phyloP scores from a whole-genome alignment of 148 eudicot species.

The Polygonum maritimum region DNA sequence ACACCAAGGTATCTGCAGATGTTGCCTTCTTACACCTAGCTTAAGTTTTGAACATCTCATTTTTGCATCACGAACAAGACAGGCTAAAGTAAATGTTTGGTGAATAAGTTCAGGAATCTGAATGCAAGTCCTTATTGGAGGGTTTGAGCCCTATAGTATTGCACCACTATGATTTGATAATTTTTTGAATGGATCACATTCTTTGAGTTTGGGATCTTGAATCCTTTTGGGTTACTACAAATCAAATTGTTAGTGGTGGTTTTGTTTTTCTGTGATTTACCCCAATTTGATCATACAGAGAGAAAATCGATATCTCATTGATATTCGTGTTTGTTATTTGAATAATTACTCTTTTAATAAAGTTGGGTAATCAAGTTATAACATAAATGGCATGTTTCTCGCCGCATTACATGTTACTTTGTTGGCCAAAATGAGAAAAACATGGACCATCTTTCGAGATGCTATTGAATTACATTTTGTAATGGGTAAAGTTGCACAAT shows the following conservation, averaged over 20 bases:
- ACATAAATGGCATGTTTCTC: background rate
- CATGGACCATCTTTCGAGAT: background rate
- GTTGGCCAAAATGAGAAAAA: background rate
- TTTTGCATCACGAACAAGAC: background rate
- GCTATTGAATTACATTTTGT: background rate
- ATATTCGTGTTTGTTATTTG: background rate
- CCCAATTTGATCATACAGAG: background rate
- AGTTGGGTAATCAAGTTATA: background rate
- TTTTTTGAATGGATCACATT: background rate
- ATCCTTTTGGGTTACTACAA: background rate
- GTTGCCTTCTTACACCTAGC: background rate
- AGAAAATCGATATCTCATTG: background rate
- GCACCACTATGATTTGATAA: background rate
- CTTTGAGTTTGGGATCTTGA: background rate
- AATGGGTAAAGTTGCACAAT: background rate
- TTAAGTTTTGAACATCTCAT: constrained; percentile 1
- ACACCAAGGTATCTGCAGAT: constrained; percentile 1
- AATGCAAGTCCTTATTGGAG: background rate
- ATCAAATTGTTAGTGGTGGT: background rate
- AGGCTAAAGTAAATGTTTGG: background rate
- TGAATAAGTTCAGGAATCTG: constrained; percentile 7
- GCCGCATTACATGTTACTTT: background rate
- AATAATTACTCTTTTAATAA: background rate
- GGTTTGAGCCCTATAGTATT: background rate
- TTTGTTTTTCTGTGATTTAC: background rate